Conservation (phyloP, 2,329 filamentous ascomycete species). For the Alternaria tenuissima region DNA sequence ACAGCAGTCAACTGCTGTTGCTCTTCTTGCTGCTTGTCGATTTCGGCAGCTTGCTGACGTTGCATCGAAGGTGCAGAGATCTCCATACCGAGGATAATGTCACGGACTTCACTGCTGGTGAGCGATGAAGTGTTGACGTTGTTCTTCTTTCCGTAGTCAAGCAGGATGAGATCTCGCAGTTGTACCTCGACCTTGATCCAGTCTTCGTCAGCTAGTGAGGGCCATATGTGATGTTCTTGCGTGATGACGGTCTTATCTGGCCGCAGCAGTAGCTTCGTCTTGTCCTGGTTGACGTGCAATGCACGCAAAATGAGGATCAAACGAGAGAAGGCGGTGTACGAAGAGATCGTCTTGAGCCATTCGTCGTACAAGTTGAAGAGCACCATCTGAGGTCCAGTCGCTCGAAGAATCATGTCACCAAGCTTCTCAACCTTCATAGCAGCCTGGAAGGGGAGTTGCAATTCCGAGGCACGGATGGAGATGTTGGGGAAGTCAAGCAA, state of each 20-base stretch:
- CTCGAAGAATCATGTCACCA: conserved; percentile 97
- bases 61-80: conserved; percentile 98
- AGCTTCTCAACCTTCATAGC: conserved; percentile 99
- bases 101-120: conserved; percentile 94
- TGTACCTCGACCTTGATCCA: conserved; percentile 99
- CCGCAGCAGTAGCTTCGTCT: conserved; percentile 93
- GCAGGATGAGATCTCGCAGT: conserved; percentile 91
- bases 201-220: conserved; percentile 89
- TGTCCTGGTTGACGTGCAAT: conserved; percentile 96
- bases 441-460: conserved; percentile 97
- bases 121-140: conserved; percentile 98
- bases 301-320: conserved; percentile 92
- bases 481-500: conserved; percentile 99
- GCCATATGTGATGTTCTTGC: conserved; percentile 99
- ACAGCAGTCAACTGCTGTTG: conserved; percentile 96
- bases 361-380: conserved; percentile 99
- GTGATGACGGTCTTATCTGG: conserved; percentile 99
- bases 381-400: conserved; percentile 99
- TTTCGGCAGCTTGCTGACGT: conserved; percentile 96
- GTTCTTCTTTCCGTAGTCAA: conserved; percentile 99
- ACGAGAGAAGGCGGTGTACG: conserved; percentile 97
- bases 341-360: conserved; percentile 98
- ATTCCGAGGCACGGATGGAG: conserved; percentile 94
- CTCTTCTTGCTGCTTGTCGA: conserved; percentile 98
- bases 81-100: conserved; percentile 99